Percentiles rank a stretch among this genome's conserved stretches.
Evolutionary conservation across 129 eudicot genomes (phyloP).

Genomic region (Helianthus annuus): HanXRQr2.0-SUNRISE NC_035444.2:2099733-2100232

Average conservation of each 20-base stretch:
- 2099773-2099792: neutral
- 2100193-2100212: constrained; percentile 4
- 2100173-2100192: too few species aligned
- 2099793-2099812: too few species aligned
- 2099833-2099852: constrained; percentile 20
- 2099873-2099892: constrained; percentile 13
- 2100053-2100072: constrained; percentile 58
- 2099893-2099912: constrained; percentile 27
- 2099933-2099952: constrained; percentile 60
- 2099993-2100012: constrained; percentile 61
- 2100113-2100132: neutral
- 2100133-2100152: constrained; percentile 8
- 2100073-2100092: neutral
- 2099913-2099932: constrained; percentile 8
- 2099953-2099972: constrained; percentile 77
- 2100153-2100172: too few species aligned
- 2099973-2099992: constrained; percentile 76
- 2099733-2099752: too few species aligned
- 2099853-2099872: constrained; percentile 33
- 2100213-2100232: constrained; percentile 5
- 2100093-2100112: neutral
- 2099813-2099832: too few species aligned
- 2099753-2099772: neutral
- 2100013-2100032: constrained; percentile 72
- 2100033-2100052: constrained; percentile 68